Evolutionary conservation across 352 stramenopile species (phyloP).

Genomic region (Phytophthora ramorum): DNA sequence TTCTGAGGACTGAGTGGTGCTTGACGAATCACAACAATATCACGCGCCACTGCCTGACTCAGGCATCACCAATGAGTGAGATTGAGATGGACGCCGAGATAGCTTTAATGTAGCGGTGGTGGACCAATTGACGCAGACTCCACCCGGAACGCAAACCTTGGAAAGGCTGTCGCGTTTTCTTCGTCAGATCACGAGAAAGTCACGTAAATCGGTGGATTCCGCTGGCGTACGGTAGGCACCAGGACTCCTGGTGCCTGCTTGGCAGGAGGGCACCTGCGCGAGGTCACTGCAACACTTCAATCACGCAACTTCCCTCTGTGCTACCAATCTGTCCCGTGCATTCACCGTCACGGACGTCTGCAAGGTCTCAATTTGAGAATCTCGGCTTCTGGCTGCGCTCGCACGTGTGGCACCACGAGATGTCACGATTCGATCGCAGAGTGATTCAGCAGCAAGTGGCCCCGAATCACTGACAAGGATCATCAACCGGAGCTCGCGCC

Average conservation of each 20-base stretch:
- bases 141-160: too few species aligned
- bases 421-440: not conserved
- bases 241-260: too few species aligned
- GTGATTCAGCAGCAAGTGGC: not conserved
- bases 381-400: not conserved
- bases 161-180: not conserved
- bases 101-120: too few species aligned
- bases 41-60: too few species aligned
- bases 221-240: not conserved
- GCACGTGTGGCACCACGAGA: constrained; percentile 2
- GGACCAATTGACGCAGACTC: too few species aligned
- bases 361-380: not conserved
- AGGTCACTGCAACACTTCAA: not conserved
- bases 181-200: not conserved
- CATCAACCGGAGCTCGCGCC: not conserved
- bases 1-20: not conserved
- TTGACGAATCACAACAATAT: too few species aligned
- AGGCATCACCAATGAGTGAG: too few species aligned
- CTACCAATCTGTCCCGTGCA: not conserved
- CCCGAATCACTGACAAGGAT: not conserved
- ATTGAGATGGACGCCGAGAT: not conserved
- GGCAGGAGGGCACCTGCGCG: too few species aligned
- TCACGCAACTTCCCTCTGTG: not conserved
- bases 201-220: not conserved
- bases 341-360: not conserved